Base-by-base conservation (phyloP, 2,329 filamentous ascomycete species). In the Cercospora beticola region DNA sequence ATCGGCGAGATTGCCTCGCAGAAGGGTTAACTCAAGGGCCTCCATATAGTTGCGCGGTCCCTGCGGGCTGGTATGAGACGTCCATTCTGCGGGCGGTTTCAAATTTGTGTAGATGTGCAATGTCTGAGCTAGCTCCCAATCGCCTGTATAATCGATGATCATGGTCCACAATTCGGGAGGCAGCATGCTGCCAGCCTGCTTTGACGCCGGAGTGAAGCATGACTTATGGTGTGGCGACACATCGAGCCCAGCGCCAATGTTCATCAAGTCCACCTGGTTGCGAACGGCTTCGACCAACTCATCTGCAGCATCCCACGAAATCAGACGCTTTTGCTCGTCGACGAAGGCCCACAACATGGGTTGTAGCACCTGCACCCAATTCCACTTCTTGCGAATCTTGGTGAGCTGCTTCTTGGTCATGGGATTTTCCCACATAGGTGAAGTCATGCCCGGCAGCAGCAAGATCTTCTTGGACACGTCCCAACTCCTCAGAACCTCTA, bases 161-260 rank as follows among this genome's bases (percentile, higher is more conserved):
- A 94, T 90, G 33, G 90, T 90, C 93, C 94, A 97, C 46, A 97
- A 86, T 80, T 98, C 94, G 0, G 91, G 88, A 0, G 94, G 94
- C 0, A 98, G 83, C 52, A 83, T 83, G 21, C 66, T 60, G 78
- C 74, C 66, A 16, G 72, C 60, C 40, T 61, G 61, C 31, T 61
- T 71, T 69, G 73, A 73, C 67, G 69, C 72, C 28, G 77, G 71
- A 14, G 80, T 75, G 52, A 81, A 77, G 82, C 49, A 74, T 12
- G 76, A 74, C 2, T 71, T 68, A 23, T 70, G 69, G n/a, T 70
- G 74, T 54, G 76, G 80, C 60, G 73, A 81, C 59, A 76, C 79
- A 70, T 90, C 88, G 66, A 92, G 86, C 74, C 92, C 90, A 71
- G 90, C 87, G 2, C 90, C 91, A 7, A 94, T 86, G 8, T 89